Conservation (phyloP, 2,329 filamentous ascomycete species). For the Gaeumannomyces tritici region DNA sequence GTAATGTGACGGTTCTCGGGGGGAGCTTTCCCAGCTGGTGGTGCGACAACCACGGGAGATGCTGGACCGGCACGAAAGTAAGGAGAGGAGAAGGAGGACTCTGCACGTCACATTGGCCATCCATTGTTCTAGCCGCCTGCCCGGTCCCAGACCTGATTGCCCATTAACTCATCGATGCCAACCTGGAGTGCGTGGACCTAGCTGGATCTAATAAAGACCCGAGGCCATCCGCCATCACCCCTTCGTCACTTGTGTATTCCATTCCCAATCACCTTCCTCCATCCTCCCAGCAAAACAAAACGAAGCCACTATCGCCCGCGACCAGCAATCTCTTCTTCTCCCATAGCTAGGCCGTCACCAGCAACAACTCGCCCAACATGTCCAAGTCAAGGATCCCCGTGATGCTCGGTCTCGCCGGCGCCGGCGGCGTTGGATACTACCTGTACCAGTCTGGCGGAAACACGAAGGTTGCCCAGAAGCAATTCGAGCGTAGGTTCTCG, state of each 20-base stretch:
- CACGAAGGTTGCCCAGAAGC: constrained; percentile 73
- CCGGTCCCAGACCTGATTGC: background rate
- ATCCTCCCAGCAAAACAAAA: background rate
- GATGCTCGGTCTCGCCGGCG: constrained; percentile 51
- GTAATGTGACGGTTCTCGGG: background rate
- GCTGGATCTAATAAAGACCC: background rate
- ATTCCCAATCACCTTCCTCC: background rate
- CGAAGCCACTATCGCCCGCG: background rate
- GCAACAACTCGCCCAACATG: constrained; percentile 25
- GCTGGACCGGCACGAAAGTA: too few species aligned
- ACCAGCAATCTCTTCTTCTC: background rate
- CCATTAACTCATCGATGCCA: too few species aligned
- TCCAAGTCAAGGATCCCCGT: constrained; percentile 36
- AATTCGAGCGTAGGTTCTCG: constrained; percentile 63
- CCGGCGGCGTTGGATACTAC: constrained; percentile 74
- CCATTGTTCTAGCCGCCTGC: background rate
- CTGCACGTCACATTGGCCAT: background rate
- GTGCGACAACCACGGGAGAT: background rate
- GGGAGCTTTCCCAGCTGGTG: background rate
- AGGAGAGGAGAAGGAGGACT: background rate
- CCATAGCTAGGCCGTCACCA: background rate
- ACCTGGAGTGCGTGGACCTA: background rate
- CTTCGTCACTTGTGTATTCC: background rate
- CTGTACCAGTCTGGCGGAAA: constrained; percentile 79
- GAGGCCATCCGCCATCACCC: background rate